Evolutionary conservation across 2,329 filamentous ascomycete species (phyloP).

Genomic region (Claviceps digitariae): DNA sequence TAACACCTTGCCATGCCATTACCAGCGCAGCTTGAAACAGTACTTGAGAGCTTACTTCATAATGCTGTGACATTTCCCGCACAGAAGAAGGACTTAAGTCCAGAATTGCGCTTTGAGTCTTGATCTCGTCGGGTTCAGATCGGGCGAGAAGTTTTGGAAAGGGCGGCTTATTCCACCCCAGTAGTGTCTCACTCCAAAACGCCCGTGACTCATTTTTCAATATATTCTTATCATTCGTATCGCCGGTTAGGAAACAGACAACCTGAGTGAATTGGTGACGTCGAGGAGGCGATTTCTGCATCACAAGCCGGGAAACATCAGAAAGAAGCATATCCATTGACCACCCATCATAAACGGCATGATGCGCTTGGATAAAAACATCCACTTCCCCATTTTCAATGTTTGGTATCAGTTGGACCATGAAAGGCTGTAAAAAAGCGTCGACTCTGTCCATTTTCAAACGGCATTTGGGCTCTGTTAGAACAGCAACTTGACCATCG

Average conservation of each 20-base stretch:
- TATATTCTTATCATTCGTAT: constrained; percentile 6
- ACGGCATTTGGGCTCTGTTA: constrained; percentile 20
- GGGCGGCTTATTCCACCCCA: constrained; percentile 36
- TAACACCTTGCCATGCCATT: constrained; percentile 51
- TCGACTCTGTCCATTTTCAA: constrained; percentile 25
- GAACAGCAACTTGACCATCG: constrained; percentile 27
- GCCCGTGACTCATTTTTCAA: constrained; percentile 30
- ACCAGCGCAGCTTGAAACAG: constrained; percentile 62
- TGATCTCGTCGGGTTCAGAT: constrained; percentile 7
- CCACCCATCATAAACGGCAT: constrained; percentile 90
- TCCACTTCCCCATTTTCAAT: constrained; percentile 13
- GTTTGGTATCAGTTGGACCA: constrained; percentile 36
- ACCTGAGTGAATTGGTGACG: constrained; percentile 50
- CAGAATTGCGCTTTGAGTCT: constrained; percentile 4
- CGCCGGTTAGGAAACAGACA: constrained; percentile 31
- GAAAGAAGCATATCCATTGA: constrained; percentile 61
- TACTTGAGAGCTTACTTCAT: constrained; percentile 49
- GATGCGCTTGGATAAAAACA: constrained; percentile 52
- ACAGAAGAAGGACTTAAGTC: constrained; percentile 9
- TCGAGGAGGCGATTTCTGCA: constrained; percentile 24
- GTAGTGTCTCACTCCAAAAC: constrained; percentile 60
- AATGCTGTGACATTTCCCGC: constrained; percentile 20
- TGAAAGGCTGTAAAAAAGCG: constrained; percentile 42
- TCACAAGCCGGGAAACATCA: constrained; percentile 39
- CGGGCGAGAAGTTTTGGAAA: constrained; percentile 37